Percentiles rank a stretch among this genome's conserved stretches.
These are phyloP conservation scores for Pseudogymnoascus sp. DNA, from an alignment of 2,329 filamentous ascomycete genomes.

Conservation along the genomic window DNA sequence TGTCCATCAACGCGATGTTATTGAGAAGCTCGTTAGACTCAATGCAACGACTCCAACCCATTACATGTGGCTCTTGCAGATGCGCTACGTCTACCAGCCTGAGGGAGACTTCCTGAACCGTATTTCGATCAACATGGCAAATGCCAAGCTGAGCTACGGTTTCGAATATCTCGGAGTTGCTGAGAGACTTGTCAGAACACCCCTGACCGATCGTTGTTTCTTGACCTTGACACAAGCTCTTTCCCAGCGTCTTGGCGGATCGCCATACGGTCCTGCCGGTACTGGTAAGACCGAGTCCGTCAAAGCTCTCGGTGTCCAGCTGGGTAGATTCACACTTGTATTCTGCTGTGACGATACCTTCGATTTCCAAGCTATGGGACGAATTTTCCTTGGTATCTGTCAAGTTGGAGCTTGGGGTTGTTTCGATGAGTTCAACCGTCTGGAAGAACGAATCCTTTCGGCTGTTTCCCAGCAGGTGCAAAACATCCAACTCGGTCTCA, in stretches of 20 bases:
- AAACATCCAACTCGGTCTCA: slow-evolving; percentile 94
- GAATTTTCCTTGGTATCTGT: slow-evolving; percentile 98
- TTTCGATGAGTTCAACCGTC: slow-evolving; percentile 99
- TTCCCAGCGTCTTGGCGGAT: slow-evolving; percentile 90
- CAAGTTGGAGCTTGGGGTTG: slow-evolving; percentile 99
- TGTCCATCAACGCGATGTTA: slow-evolving; percentile 91
- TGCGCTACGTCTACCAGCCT: slow-evolving; percentile 86
- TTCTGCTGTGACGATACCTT: slow-evolving; percentile 99
- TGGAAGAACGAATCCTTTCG: slow-evolving; percentile 95
- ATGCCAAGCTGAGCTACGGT: slow-evolving; percentile 88
- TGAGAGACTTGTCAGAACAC: slow-evolving; percentile 91
- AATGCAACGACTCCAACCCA: slow-evolving; percentile 71
- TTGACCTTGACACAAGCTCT: slow-evolving; percentile 93
- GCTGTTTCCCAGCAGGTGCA: slow-evolving; percentile 99
- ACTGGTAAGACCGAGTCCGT: slow-evolving; percentile 99
- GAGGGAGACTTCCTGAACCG: slow-evolving; percentile 77
- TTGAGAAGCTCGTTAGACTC: slow-evolving; percentile 73
- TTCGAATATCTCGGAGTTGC: slow-evolving; percentile 97
- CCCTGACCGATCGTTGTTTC: slow-evolving; percentile 96
- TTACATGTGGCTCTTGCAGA: slow-evolving; percentile 89
- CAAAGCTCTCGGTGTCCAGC: slow-evolving; percentile 91
- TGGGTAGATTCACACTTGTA: slow-evolving; percentile 94
- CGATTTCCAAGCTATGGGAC: slow-evolving; percentile 98
- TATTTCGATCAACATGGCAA: slow-evolving; percentile 91
- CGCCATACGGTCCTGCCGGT: slow-evolving; percentile 92